Evolutionary conservation across 495 filamentous ascomycete species (phyloP).

Genomic region (Viridothelium virens): DNA sequence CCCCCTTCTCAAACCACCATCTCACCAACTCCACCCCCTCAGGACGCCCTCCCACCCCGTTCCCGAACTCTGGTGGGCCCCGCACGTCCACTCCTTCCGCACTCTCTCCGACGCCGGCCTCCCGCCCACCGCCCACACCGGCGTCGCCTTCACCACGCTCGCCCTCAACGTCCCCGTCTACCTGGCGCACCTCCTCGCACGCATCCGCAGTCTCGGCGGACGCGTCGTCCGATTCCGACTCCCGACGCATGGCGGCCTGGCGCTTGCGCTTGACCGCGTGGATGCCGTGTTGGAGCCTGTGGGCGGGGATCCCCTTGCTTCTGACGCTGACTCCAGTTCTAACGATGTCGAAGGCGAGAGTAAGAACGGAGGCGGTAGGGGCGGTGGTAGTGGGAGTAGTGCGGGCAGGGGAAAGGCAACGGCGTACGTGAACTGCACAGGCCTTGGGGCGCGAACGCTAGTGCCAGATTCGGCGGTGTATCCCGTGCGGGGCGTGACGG

Average conservation of each 20-base stretch:
- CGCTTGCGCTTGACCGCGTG: constrained; percentile 4
- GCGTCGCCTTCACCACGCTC: constrained; percentile 21
- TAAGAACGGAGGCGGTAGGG: not conserved
- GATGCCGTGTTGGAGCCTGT: not conserved
- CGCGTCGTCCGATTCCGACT: constrained; percentile 20
- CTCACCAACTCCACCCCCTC: not conserved
- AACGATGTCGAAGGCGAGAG: too few relatives aligned
- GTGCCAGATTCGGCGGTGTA: constrained; percentile 28
- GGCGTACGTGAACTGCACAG: constrained; percentile 34
- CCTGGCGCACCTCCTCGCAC: constrained; percentile 26
- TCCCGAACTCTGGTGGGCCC: constrained; percentile 30
- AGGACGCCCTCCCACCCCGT: constrained; percentile 12
- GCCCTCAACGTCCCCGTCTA: constrained; percentile 32
- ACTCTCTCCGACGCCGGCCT: constrained; percentile 12
- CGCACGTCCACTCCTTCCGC: constrained; percentile 25
- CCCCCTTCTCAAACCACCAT: not conserved
- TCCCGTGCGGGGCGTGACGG: constrained; percentile 34
- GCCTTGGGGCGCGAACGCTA: constrained; percentile 28
- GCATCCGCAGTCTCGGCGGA: constrained; percentile 19
- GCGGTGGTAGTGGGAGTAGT: constrained; percentile 14
- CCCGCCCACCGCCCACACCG: constrained; percentile 19
- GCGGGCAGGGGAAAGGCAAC: constrained; percentile 11
- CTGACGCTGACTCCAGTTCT: too few relatives aligned
- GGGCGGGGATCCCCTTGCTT: not conserved
- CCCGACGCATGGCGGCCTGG: constrained; percentile 15